Percentiles rank a stretch among this genome's conserved stretches.
Conservation (phyloP, 2,329 filamentous ascomycete genomes). For the Paecilomyces fulvus region DNA sequence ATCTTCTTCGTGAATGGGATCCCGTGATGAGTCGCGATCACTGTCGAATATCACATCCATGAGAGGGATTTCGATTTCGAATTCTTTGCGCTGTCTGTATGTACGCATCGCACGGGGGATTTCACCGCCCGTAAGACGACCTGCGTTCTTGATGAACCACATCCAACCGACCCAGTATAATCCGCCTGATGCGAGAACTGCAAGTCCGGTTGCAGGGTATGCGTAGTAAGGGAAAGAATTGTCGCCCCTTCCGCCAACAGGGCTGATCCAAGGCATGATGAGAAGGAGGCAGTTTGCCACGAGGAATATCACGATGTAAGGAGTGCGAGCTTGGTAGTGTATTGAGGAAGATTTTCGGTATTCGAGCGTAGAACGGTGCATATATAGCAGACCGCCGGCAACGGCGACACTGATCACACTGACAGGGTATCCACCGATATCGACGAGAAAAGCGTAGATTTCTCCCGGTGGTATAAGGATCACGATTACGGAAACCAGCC, state of each 20-base stretch:
- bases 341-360: slow-evolving; percentile 48
- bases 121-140: not conserved
- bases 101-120: not conserved
- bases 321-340: slow-evolving; percentile 43
- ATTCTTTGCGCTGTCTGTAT: not conserved
- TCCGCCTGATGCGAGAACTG: not conserved
- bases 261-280: not conserved
- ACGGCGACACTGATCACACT: slow-evolving; percentile 23
- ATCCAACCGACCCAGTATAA: not conserved
- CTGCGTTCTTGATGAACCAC: not conserved
- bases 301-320: slow-evolving; percentile 27
- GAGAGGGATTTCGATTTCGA: not conserved
- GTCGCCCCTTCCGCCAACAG: not conserved
- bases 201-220: not conserved
- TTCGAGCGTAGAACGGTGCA: slow-evolving; percentile 19
- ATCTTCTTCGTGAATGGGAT: not conserved
- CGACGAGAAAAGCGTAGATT: slow-evolving; percentile 50
- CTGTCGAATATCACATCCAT: not conserved
- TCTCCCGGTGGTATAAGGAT: slow-evolving; percentile 54
- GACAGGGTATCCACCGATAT: slow-evolving; percentile 15
- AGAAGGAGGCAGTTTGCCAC: not conserved
- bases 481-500: slow-evolving; percentile 53
- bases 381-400: slow-evolving; percentile 44
- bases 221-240: not conserved
- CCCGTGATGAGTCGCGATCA: not conserved